Conservation (phyloP, 139 green algal genomes). For the Chlorella sp. region DNA sequence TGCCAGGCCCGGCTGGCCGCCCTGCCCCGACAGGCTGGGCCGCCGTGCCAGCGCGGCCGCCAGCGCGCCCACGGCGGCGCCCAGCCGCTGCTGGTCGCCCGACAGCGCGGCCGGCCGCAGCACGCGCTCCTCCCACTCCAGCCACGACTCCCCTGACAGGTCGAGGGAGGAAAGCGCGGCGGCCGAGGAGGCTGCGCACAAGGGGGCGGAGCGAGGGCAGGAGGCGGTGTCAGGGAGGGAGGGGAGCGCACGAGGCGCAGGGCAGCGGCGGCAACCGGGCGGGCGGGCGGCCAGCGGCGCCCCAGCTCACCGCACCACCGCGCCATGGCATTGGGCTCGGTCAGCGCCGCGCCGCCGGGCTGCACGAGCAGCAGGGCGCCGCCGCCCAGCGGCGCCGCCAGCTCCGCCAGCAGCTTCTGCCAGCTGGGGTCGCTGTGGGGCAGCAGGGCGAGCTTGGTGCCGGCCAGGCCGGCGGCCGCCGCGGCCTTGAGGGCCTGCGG, state of each 20-base stretch:
- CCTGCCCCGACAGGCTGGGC: too few relatives aligned
- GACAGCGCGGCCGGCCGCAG: conserved; percentile 52
- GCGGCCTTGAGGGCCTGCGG: conserved; percentile 58
- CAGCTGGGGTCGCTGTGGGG: not conserved
- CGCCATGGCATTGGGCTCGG: conserved; percentile 63
- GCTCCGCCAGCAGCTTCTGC: conserved; percentile 24
- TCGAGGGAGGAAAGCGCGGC: too few relatives aligned
- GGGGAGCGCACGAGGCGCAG: not conserved
- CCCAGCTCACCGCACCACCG: conserved; percentile 14
- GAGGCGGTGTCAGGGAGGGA: not conserved
- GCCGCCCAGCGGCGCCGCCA: conserved; percentile 31
- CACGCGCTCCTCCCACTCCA: conserved; percentile 62
- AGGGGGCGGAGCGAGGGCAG: not conserved
- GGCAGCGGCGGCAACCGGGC: not conserved
- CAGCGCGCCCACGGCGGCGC: conserved; percentile 36
- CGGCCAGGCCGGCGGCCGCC: conserved; percentile 37
- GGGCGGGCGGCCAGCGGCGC: not conserved
- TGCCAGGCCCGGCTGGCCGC: conserved; percentile 43
- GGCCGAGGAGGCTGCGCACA: not conserved
- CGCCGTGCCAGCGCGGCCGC: conserved; percentile 21
- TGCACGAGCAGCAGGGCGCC: conserved; percentile 39
- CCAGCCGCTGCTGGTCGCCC: conserved; percentile 20
- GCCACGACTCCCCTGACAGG: conserved; percentile 46
- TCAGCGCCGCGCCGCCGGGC: conserved; percentile 38
- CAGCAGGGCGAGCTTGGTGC: conserved; percentile 16